A percentile compares a stretch with the other conserved stretches of the same genome.
Conservation (phyloP, 768 basidiomycete genomes). For the Xerocomus brunneocitrinus region DNA sequence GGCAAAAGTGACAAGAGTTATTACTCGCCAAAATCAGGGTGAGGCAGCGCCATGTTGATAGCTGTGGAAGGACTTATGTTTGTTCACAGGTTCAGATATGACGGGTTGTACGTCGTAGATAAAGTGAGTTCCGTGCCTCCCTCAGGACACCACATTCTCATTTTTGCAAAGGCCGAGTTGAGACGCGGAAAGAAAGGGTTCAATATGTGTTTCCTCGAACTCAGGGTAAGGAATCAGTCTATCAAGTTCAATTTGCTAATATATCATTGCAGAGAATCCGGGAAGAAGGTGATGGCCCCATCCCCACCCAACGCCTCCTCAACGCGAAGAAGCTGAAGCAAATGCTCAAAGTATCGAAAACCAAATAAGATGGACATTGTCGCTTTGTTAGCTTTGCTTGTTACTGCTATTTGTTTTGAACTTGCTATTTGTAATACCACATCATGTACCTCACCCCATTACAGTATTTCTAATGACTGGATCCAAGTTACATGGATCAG, state of each 20-base stretch:
- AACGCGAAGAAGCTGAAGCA: background rate
- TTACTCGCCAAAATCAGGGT: slow-evolving; percentile 26
- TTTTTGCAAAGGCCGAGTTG: slow-evolving; percentile 13
- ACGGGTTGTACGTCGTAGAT: slow-evolving; percentile 29
- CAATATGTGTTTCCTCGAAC: slow-evolving; percentile 29
- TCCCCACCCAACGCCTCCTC: slow-evolving; percentile 25
- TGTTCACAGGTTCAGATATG: slow-evolving; percentile 27
- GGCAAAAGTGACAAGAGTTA: slow-evolving; percentile 18
- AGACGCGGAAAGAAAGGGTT: slow-evolving; percentile 16
- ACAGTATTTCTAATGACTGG: background rate
- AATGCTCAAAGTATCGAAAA: slow-evolving; percentile 6
- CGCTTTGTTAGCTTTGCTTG: background rate
- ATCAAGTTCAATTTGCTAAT: background rate
- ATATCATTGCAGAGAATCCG: slow-evolving; percentile 17
- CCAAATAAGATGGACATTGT: background rate
- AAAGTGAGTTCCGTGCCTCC: slow-evolving; percentile 10
- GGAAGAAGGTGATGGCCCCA: slow-evolving; percentile 14
- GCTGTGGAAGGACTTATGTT: background rate
- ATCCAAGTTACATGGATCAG: slow-evolving; percentile 5
- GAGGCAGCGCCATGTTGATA: background rate
- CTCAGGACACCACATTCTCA: slow-evolving; percentile 1
- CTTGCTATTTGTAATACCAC: slow-evolving; percentile 6
- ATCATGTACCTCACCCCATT: background rate
- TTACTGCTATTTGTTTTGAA: background rate
- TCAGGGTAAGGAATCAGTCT: slow-evolving; percentile 16